Conservation (phyloP, 2,329 filamentous ascomycete species). For the Lasiodiplodia theobromae region DNA sequence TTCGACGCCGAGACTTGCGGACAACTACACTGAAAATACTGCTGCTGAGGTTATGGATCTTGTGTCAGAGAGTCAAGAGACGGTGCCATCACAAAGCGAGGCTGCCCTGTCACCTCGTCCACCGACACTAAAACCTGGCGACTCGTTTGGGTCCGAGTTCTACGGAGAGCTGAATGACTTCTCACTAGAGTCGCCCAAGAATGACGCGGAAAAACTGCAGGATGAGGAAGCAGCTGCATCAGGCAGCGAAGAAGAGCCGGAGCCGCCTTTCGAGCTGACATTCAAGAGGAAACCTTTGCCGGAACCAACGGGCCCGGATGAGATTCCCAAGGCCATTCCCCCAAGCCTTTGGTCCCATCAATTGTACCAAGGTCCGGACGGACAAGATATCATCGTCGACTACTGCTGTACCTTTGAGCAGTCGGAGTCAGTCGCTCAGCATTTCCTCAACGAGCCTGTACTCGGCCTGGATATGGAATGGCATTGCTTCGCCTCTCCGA, state of each 20-base stretch:
- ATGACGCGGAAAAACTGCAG: background rate
- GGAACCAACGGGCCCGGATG: background rate
- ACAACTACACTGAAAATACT: background rate
- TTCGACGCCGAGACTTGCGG: background rate
- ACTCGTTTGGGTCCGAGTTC: constrained; percentile 15
- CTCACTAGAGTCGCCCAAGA: background rate
- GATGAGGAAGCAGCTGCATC: background rate
- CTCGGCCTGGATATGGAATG: constrained; percentile 94
- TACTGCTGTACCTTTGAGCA: constrained; percentile 75
- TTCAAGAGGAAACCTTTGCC: constrained; percentile 18
- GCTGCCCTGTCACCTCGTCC: background rate
- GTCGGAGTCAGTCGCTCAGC: constrained; percentile 69
- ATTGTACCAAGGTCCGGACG: constrained; percentile 66
- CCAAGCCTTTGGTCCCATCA: constrained; percentile 69
- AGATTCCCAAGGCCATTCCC: background rate
- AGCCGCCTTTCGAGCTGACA: constrained; percentile 5
- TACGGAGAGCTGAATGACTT: constrained; percentile 17
- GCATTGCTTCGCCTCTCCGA: constrained; percentile 60
- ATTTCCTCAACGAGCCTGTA: constrained; percentile 73
- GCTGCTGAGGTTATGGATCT: background rate
- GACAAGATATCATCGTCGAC: constrained; percentile 69
- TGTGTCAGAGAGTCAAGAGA: background rate
- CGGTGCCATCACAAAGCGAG: background rate
- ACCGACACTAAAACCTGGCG: constrained; percentile 1
- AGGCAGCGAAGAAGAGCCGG: constrained; percentile 2